Conservation (phyloP, 352 stramenopile genomes). For the Phytophthora pluvialis region DNA sequence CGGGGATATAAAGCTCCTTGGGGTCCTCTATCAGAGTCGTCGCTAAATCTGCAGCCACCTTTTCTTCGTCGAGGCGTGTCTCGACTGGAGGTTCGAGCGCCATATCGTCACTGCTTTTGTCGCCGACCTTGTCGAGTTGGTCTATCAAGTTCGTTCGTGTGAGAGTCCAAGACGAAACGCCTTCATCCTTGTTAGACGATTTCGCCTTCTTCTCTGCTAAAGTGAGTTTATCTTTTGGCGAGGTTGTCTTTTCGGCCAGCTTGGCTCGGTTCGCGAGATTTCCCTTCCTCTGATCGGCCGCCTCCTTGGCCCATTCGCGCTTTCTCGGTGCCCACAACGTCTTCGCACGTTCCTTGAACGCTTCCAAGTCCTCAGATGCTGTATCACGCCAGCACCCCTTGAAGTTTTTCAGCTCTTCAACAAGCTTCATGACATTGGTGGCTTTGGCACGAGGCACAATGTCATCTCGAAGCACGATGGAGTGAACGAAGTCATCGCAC, state of each 20-base stretch:
- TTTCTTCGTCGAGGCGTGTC: constrained; percentile 55
- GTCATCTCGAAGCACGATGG: constrained; percentile 85
- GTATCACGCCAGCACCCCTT: constrained; percentile 84
- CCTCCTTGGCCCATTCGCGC: constrained; percentile 78
- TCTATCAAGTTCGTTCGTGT: constrained; percentile 82
- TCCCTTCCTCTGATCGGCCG: constrained; percentile 60
- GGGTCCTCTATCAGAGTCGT: constrained; percentile 61
- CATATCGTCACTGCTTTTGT: constrained; percentile 42
- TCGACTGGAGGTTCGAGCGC: constrained; percentile 39
- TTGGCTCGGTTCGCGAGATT: constrained; percentile 40
- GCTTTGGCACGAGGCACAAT: constrained; percentile 86
- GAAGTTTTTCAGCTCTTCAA: constrained; percentile 80
- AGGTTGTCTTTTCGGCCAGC: constrained; percentile 13
- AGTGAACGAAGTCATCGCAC: constrained; percentile 81
- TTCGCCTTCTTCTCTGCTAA: constrained; percentile 38
- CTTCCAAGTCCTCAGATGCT: constrained; percentile 78
- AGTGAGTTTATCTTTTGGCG: constrained; percentile 16
- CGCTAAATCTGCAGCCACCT: constrained; percentile 61
- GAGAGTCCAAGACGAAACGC: constrained; percentile 70
- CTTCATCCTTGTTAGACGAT: constrained; percentile 31
- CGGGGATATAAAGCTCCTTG: constrained; percentile 81
- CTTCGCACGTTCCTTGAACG: constrained; percentile 84
- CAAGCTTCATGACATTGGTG: constrained; percentile 82
- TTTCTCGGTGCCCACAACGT: constrained; percentile 85
- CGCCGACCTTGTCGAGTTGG: constrained; percentile 62